Evolutionary conservation across 179 eudicot species (phyloP), one percentile per base, ranked within the genome.

Genomic region (Patellifolia procumbens): DNA sequence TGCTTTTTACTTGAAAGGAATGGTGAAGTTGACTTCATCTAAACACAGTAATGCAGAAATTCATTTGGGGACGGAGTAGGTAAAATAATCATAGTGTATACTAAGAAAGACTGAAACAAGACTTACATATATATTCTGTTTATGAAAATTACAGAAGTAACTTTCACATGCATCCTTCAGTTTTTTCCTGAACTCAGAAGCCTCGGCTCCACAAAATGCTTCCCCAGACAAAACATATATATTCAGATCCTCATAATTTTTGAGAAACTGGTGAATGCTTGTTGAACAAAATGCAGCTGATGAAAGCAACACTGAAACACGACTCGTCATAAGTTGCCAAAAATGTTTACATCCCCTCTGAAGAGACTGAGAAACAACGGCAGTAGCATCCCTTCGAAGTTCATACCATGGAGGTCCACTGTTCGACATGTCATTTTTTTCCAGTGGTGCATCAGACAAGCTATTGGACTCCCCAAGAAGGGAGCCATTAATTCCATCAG

Each of bases 311-410:
- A 90, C 95, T 37, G 98, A 88, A 42, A 89, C 81, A 71, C 99
- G 97, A 72, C 97, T 95, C 73, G 95, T 84, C 66, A 89, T 83
- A 39, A 95, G 97, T 81, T 93, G 97, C 99, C 97, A 95, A 62
- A 95, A 89, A 85, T 87, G 91, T 76, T 83, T 91, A 63, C 97
- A 87, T 37, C 97, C 98, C 77, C 97, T 93, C 75, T 84, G 87
- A 53, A 95, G 83, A 61, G 97, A 85, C 76, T 91, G 92, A 70
- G 99, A 91, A 83, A 95, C 90, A 75, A 85, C 82, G 46, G 85
- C 76, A 37, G 91, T 81, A 72, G 98, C 97, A 87, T 93, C 99
- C 81, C 86, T 91, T 78, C 98, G 90, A 79, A 95, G 83, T 74
- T 91, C 91, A 81, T 90, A 87, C 97, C 97, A 95, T 16, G 97